Conservation (phyloP, 2,329 filamentous ascomycete genomes). For the Geosmithia putterillii region DNA sequence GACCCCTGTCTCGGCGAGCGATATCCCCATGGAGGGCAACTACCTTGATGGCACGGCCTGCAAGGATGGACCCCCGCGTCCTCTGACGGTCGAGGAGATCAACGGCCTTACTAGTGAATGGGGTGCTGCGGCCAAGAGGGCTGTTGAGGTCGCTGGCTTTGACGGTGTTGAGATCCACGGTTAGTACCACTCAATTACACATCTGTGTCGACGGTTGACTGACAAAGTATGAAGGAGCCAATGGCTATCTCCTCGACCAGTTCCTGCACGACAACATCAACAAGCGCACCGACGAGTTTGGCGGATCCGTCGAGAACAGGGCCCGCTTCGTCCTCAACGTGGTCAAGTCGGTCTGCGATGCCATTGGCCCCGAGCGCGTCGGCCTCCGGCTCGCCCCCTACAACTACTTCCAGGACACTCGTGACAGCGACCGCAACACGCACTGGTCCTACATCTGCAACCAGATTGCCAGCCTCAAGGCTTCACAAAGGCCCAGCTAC, state of each 20-base stretch:
- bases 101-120: slow-evolving; percentile 47
- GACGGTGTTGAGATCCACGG: slow-evolving; percentile 55
- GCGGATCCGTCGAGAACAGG: slow-evolving; percentile 35
- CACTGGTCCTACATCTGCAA: slow-evolving; percentile 23
- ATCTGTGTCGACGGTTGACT: no score
- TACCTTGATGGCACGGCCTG: slow-evolving; percentile 19
- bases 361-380: slow-evolving; percentile 21
- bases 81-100: slow-evolving; percentile 54
- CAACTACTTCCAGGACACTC: slow-evolving; percentile 18
- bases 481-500: slow-evolving; percentile 22
- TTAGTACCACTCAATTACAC: not conserved
- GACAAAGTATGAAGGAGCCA: slow-evolving; percentile 8
- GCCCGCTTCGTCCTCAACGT: slow-evolving; percentile 32
- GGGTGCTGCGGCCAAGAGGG: slow-evolving; percentile 38
- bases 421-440: slow-evolving; percentile 15
- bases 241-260: slow-evolving; percentile 23
- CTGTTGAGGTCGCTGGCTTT: slow-evolving; percentile 47
- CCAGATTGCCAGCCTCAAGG: slow-evolving; percentile 18
- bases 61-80: slow-evolving; percentile 35
- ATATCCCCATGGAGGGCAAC: slow-evolving; percentile 30
- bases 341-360: slow-evolving; percentile 19
- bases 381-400: slow-evolving; percentile 25
- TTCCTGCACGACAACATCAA: slow-evolving; percentile 31
- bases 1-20: slow-evolving; percentile 10
- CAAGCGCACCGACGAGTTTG: slow-evolving; percentile 35